Evolutionary conservation across 805 yeast species (phyloP), one percentile per base, ranked within the genome.

Genomic region (Candida rishiriensis): DNA sequence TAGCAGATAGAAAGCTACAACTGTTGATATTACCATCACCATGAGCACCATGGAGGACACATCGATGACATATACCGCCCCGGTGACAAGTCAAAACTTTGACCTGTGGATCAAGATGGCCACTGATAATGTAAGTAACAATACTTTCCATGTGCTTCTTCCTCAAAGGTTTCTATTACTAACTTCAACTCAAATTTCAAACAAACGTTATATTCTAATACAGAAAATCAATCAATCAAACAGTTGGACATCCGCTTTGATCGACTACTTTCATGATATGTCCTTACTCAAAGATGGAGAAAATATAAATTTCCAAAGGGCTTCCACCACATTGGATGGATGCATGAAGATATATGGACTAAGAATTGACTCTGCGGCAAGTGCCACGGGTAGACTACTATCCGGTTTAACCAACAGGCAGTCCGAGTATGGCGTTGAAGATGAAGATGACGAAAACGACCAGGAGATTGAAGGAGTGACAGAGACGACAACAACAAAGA

Each of bases 301-400:
- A 44, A 75, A 80, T 34, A 86, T 90, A 55, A 88, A 89, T 61
- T 90, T 91, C 62, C 96, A 88, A 61, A 79, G 83, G 53, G 98
- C 97, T 0, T 81, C 93, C 0, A 88, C 95, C 3, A 88, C 97
- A 1, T 69, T 91, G 17, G 97, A 90, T 57, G 97, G 97, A 0
- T 90, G 97, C 70, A 91, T 90, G 30, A 89, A 89, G 66, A 88
- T 91, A 42, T 91, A 91, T 60, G 79, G 90, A 11, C 85, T 95
- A 13, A 76, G 98, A 55, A 89, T 91, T 17, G 97, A 90, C 56
- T 85, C 96, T 0, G 95, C 88, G 0, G 95, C 90, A 5, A 82
- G 85, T 9, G 97, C 90, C 56, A 89, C 97, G 0, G 95, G 96
- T 2, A 80, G 81, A 54, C 69, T 91, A 44, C 56, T 76, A 29